phyloP scores from a whole-genome alignment of 148 eudicot genomes.

The Vaccinium macrocarpon region DNA sequence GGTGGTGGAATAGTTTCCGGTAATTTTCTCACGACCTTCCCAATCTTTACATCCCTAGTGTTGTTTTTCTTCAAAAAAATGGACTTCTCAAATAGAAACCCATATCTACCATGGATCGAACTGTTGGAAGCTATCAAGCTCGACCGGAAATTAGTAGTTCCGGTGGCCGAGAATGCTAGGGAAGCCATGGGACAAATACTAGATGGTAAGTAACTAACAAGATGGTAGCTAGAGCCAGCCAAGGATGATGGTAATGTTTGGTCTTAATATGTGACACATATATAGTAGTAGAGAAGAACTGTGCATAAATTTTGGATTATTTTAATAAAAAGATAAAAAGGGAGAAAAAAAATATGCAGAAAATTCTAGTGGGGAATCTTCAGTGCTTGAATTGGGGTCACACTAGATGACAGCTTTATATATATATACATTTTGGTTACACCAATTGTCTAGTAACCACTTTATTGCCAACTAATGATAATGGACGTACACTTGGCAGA shows the following conservation, averaged over 20 bases:
- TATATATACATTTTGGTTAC: not conserved
- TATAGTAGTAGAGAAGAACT: not conserved
- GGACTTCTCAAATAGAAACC: conserved; percentile 12
- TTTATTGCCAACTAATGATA: not conserved
- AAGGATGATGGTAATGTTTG: not conserved
- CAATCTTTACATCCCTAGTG: conserved; percentile 14
- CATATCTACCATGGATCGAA: conserved; percentile 11
- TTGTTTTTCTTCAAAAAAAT: conserved; percentile 14
- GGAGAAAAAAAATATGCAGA: not conserved
- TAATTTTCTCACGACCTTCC: conserved; percentile 45
- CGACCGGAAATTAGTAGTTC: conserved; percentile 6
- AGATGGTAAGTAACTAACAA: not conserved
- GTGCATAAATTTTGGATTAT: not conserved
- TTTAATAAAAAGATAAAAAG: not conserved
- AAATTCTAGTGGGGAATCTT: conserved; percentile 31
- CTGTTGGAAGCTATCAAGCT: conserved; percentile 8
- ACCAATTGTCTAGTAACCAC: not conserved
- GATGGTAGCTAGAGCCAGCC: not conserved
- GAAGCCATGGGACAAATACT: conserved; percentile 30
- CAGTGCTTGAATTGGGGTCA: conserved; percentile 23
- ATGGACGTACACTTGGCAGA: not conserved
- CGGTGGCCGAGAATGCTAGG: conserved; percentile 25
- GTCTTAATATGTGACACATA: not conserved
- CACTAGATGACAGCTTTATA: conserved; percentile 31
- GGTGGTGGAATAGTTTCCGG: conserved; percentile 27